Conservation (phyloP, 768 basidiomycete species). For the Leccinum boreale region DNA sequence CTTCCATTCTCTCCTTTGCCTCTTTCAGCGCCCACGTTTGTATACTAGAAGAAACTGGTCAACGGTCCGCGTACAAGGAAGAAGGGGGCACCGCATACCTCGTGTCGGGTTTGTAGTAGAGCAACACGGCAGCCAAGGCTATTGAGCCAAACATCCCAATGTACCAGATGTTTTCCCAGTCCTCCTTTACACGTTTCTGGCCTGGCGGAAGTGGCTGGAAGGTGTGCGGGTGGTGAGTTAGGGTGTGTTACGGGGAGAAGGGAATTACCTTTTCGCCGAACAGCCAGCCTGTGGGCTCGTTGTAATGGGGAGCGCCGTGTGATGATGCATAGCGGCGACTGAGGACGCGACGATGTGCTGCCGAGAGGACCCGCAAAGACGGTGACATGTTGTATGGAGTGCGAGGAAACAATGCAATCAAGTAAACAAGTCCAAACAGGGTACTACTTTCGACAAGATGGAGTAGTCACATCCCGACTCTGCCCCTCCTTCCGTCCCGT, state of each 20-base stretch:
- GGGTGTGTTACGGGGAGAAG: background rate
- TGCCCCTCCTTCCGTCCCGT: constrained; percentile 26
- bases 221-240: constrained; percentile 1
- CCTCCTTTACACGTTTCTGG: constrained; percentile 82
- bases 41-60: constrained; percentile 50
- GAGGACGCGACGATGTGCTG: constrained; percentile 20
- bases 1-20: constrained; percentile 88
- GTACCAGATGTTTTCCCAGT: constrained; percentile 92
- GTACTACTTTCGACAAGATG: constrained; percentile 33
- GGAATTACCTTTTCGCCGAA: constrained; percentile 81
- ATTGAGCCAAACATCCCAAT: constrained; percentile 89
- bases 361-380: constrained; percentile 39
- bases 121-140: constrained; percentile 66
- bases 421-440: constrained; percentile 27
- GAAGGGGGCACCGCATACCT: constrained; percentile 51
- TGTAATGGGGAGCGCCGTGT: constrained; percentile 78
- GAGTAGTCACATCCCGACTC: constrained; percentile 35
- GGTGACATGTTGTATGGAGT: constrained; percentile 38
- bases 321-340: constrained; percentile 63
- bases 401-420: background rate
- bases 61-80: background rate
- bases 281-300: constrained; percentile 83
- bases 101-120: constrained; percentile 93
- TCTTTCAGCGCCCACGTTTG: constrained; percentile 91
- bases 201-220: constrained; percentile 71